Evolutionary conservation across 306 rosid species (phyloP), one percentile per base, ranked within the genome.

Genomic region (Cicer cuneatum): DNA sequence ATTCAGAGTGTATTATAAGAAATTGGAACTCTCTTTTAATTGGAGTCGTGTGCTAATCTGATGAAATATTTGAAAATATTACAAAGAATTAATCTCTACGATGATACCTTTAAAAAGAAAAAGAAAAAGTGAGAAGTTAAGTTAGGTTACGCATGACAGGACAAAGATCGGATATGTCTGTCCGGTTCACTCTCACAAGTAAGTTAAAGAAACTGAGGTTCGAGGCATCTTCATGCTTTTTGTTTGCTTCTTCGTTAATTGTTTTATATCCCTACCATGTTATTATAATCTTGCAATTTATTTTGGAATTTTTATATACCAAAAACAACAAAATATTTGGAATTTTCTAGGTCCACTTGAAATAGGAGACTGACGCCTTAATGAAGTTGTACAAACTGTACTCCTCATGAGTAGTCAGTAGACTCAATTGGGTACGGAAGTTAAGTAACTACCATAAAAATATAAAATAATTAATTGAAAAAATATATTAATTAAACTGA

Each of bases 191-290:
- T 83, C 56, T 83, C 61, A 7, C 81, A 66, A 11, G 70, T 67
- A 85, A 68, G 82, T 81, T 84, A 12, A 76, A 81, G 76, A 18
- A 72, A 85, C 74, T 15, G 24, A 73, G 84, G 73, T 88, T 88
- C 96, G 78, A 37, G 46, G 92, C 79, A 87, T 66, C 86, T 91
- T 91, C 97, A 8, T 84, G 7, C 1, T 71, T 35, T 80, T 83
- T 84, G 92, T 89, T 75, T 86, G 74, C 72, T 76, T 81, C 77
- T 80, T 74, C 78, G 24, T 38, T 46, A 48, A 7, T 66, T 66
- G 4, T 8, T 14, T 14, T 14, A 38, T 24, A 54, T 40, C 29
- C 12, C 60, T n/a, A 10, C n/a, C 67, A 2, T n/a, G n/a, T 15
- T n/a, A 29, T 8, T 12, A 40, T 8, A 12, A 65, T 47, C 24